Conservation (phyloP, 139 green algal genomes). For the Tetradesmus lagerheimii region DNA sequence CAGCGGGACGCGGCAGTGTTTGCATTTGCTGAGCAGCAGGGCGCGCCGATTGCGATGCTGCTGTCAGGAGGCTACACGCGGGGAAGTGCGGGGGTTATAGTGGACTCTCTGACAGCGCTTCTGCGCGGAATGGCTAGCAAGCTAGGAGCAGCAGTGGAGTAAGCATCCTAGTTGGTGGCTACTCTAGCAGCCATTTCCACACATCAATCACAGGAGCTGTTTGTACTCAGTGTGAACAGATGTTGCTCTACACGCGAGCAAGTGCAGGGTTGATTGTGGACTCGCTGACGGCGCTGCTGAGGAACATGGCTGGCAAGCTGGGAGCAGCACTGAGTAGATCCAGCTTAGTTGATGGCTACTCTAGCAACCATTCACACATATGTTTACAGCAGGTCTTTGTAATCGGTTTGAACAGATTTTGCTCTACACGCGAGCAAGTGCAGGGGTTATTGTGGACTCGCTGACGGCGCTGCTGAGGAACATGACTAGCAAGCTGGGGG, state of each 20-base stretch:
- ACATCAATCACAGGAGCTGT: no score
- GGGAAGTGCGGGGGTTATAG: conserved; percentile 41
- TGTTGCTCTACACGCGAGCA: conserved; percentile 74
- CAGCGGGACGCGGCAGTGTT: conserved; percentile 77
- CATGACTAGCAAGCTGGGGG: neutral
- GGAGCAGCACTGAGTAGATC: no score
- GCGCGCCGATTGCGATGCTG: conserved; percentile 78
- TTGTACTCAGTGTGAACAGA: no score
- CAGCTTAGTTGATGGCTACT: neutral
- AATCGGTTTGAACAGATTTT: conserved; percentile 56
- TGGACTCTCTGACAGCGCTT: conserved; percentile 11
- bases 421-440: conserved; percentile 65
- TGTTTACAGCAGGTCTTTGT: no score
- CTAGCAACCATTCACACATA: no score
- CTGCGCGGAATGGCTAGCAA: conserved; percentile 12
- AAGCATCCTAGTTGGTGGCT: no score
- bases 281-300: neutral
- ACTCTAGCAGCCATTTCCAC: no score
- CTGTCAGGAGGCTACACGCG: conserved; percentile 79
- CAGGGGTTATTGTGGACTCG: neutral
- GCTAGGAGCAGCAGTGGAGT: no score
- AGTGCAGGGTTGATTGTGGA: conserved; percentile 19
- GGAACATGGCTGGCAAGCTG: neutral
- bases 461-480: neutral
- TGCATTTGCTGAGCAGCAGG: conserved; percentile 45